Percentiles rank a stretch among this genome's conserved stretches.
phyloP scores from a whole-genome alignment of 495 filamentous ascomycete species.

The Aspergillus cavernicola region DNA sequence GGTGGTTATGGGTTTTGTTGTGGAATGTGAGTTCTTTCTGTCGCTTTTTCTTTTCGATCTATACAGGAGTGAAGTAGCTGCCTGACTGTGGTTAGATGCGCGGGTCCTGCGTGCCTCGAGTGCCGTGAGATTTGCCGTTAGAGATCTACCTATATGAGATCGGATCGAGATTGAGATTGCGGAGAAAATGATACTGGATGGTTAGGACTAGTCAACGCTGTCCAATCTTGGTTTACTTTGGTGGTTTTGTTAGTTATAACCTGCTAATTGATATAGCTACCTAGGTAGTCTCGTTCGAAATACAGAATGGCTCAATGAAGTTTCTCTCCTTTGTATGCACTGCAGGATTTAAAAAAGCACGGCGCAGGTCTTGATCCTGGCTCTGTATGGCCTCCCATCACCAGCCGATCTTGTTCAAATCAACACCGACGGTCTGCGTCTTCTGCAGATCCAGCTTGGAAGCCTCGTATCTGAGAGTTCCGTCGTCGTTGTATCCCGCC shows the following conservation, averaged over 20 bases:
- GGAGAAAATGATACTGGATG: neutral
- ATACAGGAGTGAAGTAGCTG: no score
- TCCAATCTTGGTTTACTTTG: neutral
- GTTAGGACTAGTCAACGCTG: neutral
- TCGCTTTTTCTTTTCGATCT: neutral
- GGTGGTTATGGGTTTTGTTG: constrained; percentile 41
- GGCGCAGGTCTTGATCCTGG: no score
- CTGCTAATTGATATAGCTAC: neutral
- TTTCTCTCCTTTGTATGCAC: no score
- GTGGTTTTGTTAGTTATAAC: constrained; percentile 5
- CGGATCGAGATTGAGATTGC: neutral
- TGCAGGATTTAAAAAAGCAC: no score
- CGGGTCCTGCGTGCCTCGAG: constrained; percentile 43
- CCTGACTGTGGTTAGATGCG: constrained; percentile 29
- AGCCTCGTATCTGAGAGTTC: constrained; percentile 23
- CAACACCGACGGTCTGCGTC: neutral
- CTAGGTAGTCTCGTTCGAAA: no score
- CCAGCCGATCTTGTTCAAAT: neutral
- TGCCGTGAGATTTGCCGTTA: constrained; percentile 47
- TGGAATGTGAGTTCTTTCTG: constrained; percentile 35
- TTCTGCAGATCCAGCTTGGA: constrained; percentile 12
- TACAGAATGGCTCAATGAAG: neutral
- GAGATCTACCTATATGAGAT: neutral
- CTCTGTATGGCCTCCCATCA: no score
- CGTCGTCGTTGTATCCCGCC: constrained; percentile 23